Conservation (phyloP, 768 basidiomycete genomes). For the Asterophora lycoperdoides region DNA sequence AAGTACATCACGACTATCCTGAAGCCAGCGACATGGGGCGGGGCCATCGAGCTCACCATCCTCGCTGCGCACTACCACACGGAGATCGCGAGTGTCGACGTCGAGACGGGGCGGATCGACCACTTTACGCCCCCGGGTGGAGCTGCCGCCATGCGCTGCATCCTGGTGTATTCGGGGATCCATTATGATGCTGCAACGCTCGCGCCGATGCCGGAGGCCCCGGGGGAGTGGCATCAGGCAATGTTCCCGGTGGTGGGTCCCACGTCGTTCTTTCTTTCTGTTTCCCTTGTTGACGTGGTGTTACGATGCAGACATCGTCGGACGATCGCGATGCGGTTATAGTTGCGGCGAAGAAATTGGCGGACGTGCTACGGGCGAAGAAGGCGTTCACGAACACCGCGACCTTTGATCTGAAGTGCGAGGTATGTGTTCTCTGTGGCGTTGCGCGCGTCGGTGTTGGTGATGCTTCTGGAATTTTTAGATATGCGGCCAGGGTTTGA, state of each 20-base stretch:
- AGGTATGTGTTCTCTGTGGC: conserved; percentile 42
- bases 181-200: conserved; percentile 92
- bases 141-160: conserved; percentile 44
- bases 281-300: too few species aligned
- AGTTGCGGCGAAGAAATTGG: conserved; percentile 65
- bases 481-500: conserved; percentile 81
- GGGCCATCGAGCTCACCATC: conserved; percentile 89
- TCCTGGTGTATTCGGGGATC: conserved; percentile 93
- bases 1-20: conserved; percentile 81
- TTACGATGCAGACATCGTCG: conserved; percentile 26
- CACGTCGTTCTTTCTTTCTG: too few species aligned
- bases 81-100: conserved; percentile 88
- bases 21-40: conserved; percentile 84
- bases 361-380: conserved; percentile 64
- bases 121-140: conserved; percentile 58
- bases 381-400: conserved; percentile 89
- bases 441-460: not conserved
- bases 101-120: conserved; percentile 89
- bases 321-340: conserved; percentile 51
- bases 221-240: conserved; percentile 86
- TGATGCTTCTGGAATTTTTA: conserved; percentile 22
- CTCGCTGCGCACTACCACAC: conserved; percentile 77
- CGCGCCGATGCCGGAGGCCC: conserved; percentile 72
- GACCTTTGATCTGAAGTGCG: conserved; percentile 87
- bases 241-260: conserved; percentile 63